These are phyloP conservation scores for cucumber (Cucumis sativus) DNA, from an alignment of 306 rosid species.

Conservation along the genomic window Cucumber_9930_V3 NC_026660.2:24812001-24812500, in stretches of 20 bases:
- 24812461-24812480: neutral
- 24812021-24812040: too few species aligned
- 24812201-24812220: neutral
- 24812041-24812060: too few species aligned
- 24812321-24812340: slow-evolving; percentile 4
- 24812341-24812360: neutral
- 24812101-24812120: too few species aligned
- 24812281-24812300: neutral
- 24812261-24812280: neutral
- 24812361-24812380: neutral
- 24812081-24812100: too few species aligned
- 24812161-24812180: neutral
- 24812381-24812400: neutral
- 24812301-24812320: neutral
- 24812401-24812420: neutral
- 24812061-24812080: too few species aligned
- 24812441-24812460: neutral
- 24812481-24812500: neutral
- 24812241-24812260: neutral
- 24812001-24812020: too few species aligned
- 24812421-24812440: neutral
- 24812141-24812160: too few species aligned
- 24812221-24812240: neutral
- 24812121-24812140: too few species aligned
- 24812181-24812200: neutral